Base-by-base conservation (phyloP, 805 yeast genomes). In the Lachancea waltii region DNA sequence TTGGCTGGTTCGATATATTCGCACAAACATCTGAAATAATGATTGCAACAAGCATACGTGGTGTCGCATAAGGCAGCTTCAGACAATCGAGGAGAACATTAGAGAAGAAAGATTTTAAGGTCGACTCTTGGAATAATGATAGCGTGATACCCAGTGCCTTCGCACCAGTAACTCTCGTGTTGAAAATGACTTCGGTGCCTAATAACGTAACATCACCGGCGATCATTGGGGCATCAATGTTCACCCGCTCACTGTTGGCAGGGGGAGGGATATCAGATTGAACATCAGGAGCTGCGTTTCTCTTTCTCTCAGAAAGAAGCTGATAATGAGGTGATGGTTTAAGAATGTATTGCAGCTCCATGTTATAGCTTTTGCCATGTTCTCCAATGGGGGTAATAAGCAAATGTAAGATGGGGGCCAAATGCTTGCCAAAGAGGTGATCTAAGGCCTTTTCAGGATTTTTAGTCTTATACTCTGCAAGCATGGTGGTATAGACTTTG, bases 301-400 rank as follows among this genome's bases (percentile, higher is more conserved):
- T 56, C 35, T 62, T 62, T 33, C 50, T 51, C 22, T 57, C 60
- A 14, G 56, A 49, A 36, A 53, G 58, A 18, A 62, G 35, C 41
- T 57, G 56, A 33, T 62, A 62, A 40, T 59, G 55, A 26, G 49
- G 56, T 11, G 95, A 82, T 1, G 97, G 95, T 46, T 84, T 76
- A 54, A 90, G 64, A 29, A 92, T 74, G 35, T 77, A 69, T n/a
- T 70, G 65, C 0, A 83, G 67, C 47, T 84, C 79, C 95, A 92
- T 85, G 23, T 77, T 75, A 59, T 85, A 92, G 50, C 81, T 84
- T 56, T 81, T 84, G 46, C 97, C 78, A 3, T 95, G 83, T 39
- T 87, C 78, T 44, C 99, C 98, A 42, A 92, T 83, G 3, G 99
- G 99, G 0, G 97, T 90, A 81, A 85, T 80, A 31, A 86, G 54